Percentiles rank a stretch among this genome's conserved stretches.
phyloP scores from a whole-genome alignment of 148 eudicot species.

The Fallopia convolvulus region DNA sequence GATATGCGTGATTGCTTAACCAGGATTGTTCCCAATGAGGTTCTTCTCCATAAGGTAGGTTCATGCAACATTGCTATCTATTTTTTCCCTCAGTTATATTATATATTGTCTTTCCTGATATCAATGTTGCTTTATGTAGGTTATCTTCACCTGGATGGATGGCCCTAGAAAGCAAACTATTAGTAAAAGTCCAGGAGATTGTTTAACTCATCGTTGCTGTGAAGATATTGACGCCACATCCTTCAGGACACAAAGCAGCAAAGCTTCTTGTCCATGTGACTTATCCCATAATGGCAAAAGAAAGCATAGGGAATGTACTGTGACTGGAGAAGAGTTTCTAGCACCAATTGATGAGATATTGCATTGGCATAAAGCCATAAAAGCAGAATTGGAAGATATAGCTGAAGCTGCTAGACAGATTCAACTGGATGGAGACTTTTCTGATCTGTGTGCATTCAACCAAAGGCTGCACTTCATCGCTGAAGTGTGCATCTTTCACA shows the following conservation, averaged over 20 bases:
- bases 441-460: slow-evolving; percentile 70
- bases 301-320: slow-evolving; percentile 32
- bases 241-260: slow-evolving; percentile 24
- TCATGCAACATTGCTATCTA: neutral
- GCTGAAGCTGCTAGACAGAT: slow-evolving; percentile 85
- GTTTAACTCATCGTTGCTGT: slow-evolving; percentile 25
- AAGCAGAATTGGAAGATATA: slow-evolving; percentile 71
- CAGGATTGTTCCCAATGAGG: slow-evolving; percentile 78
- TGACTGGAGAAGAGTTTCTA: slow-evolving; percentile 25
- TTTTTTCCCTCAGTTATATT: neutral
- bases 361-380: slow-evolving; percentile 90
- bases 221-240: slow-evolving; percentile 26
- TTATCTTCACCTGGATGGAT: slow-evolving; percentile 94
- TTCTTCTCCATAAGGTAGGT: slow-evolving; percentile 86
- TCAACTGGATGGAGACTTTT: slow-evolving; percentile 58
- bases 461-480: slow-evolving; percentile 89
- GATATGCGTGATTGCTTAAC: slow-evolving; percentile 85
- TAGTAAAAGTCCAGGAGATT: slow-evolving; percentile 32
- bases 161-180: slow-evolving; percentile 36
- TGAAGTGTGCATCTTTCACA: slow-evolving; percentile 97
- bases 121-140: slow-evolving; percentile 32
- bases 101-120: slow-evolving; percentile 2
- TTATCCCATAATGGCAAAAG: slow-evolving; percentile 41
- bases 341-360: slow-evolving; percentile 85
- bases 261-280: slow-evolving; percentile 46